Base-by-base conservation (phyloP, 441 rosid species). In the Syzygium malaccense region DNA sequence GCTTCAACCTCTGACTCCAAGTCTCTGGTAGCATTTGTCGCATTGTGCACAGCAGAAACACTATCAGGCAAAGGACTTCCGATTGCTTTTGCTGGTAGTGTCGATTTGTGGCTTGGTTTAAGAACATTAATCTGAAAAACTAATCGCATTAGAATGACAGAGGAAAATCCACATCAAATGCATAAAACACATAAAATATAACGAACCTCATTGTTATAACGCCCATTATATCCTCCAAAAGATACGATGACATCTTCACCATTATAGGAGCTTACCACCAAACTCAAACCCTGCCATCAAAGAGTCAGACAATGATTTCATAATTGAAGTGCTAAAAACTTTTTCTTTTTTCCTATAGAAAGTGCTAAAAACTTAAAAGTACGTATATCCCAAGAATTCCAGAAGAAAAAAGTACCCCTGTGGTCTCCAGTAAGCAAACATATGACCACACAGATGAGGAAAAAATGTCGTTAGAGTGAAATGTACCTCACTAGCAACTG, bases 401-500 rank as follows among this genome's bases (percentile, higher is more conserved):
- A 71, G n/a, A 71, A 37, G 83, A 37, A 71, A 60, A 71, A 37
- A 20, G 51, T 41, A 71, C 0, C 11, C 28, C 37, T 11, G 83
- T 37, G 8, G 2, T 37, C 83, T 75, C 23, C 9, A 3, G n/a
- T 37, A 75, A 75, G 51, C 51, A 13, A 41, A 75, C 51, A 41
- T 12, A 6, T 75, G 28, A 75, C 49, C 80, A 41, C 83, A 75
- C 51, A 41, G 62, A 84, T 85, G 55, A 37, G 9, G 60, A 30
- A 87, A 75, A 85, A 75, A 88, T n/a, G 48, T 78, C 84, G 25
- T 68, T 53, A 86, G 28, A 54, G 62, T 57, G 75, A 55, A 55
- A 66, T 88, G 71, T 96, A 98, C 99, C 99, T 98, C 99, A 90
- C 99, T 98, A 86, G 99, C 99, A 91, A 98, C 93, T 89, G 99